These are phyloP conservation scores for Solanum aculeatissimum DNA, from an alignment of 305 asterid species.

Conservation along the genomic window DNA sequence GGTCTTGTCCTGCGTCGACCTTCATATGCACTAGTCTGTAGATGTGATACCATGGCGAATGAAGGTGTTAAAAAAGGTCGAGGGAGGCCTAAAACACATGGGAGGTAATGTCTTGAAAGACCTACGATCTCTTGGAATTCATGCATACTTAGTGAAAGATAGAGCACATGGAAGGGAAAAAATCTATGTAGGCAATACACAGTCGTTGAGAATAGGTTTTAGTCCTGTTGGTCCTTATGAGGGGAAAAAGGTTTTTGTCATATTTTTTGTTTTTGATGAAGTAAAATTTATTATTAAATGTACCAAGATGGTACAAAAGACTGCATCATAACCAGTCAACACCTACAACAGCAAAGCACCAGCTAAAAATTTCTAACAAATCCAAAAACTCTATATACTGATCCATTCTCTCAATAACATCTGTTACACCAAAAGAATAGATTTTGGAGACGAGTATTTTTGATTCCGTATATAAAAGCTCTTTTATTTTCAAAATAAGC, in stretches of 20 bases:
- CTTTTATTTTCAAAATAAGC: not conserved
- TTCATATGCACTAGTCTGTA: not conserved
- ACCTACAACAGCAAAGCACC: not conserved
- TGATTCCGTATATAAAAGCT: not conserved
- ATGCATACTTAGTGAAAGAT: not conserved
- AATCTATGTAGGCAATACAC: not conserved
- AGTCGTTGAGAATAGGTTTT: not conserved
- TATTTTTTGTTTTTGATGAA: not conserved
- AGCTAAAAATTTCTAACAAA: not conserved
- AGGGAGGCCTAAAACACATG: not conserved
- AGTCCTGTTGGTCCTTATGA: not conserved
- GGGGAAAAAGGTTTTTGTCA: not conserved
- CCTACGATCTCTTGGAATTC: not conserved
- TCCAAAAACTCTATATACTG: not conserved
- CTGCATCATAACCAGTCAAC: not conserved
- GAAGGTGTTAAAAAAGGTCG: not conserved
- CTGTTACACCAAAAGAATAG: not conserved
- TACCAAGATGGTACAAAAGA: not conserved
- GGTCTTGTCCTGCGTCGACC: not conserved
- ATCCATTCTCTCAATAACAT: not conserved
- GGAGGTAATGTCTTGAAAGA: not conserved
- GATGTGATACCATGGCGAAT: not conserved
- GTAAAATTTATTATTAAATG: not conserved
- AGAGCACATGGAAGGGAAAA: not conserved
- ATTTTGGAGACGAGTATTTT: not conserved